Evolutionary conservation across 352 stramenopile genomes (phyloP).

Genomic region (Globisporangium camurandrum): DNA sequence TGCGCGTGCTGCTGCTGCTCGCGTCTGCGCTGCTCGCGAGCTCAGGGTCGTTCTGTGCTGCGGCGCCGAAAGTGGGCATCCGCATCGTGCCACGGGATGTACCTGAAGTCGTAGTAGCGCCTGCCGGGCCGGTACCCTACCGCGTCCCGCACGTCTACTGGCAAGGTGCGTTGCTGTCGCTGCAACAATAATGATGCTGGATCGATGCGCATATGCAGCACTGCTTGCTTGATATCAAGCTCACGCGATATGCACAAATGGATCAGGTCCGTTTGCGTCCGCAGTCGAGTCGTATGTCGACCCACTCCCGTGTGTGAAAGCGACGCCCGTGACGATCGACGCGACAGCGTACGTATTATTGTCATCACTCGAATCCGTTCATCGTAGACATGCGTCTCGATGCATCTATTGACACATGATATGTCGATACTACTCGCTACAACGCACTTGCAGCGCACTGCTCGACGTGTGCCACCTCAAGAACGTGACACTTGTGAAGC

Average conservation of each 20-base stretch:
- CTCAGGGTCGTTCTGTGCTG: conserved; percentile 19
- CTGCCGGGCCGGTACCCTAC: conserved; percentile 28
- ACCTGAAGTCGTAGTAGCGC: conserved; percentile 7
- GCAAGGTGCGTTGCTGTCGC: conserved; percentile 16
- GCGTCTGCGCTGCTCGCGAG: conserved; percentile 18
- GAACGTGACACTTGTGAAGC: conserved; percentile 42
- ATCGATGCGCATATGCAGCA: too few species aligned
- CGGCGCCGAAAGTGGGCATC: conserved; percentile 53
- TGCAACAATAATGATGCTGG: too few species aligned
- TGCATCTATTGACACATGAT: too few species aligned
- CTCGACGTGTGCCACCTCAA: conserved; percentile 53
- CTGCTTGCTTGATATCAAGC: too few species aligned
- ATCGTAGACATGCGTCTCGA: too few species aligned
- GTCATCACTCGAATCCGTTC: too few species aligned
- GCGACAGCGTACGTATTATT: conserved; percentile 27
- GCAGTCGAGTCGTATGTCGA: conserved; percentile 10
- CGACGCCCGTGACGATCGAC: conserved; percentile 31
- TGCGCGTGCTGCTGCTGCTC: conserved; percentile 9
- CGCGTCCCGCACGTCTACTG: conserved; percentile 35
- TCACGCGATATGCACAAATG: background rate
- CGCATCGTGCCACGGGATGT: conserved; percentile 35
- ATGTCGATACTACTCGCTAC: background rate
- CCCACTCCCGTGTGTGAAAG: conserved; percentile 29
- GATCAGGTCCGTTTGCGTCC: conserved; percentile 30
- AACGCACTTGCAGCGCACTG: conserved; percentile 23